phyloP scores from a whole-genome alignment of 176 grass and related monocot species.

The Musa beccarii region DNA sequence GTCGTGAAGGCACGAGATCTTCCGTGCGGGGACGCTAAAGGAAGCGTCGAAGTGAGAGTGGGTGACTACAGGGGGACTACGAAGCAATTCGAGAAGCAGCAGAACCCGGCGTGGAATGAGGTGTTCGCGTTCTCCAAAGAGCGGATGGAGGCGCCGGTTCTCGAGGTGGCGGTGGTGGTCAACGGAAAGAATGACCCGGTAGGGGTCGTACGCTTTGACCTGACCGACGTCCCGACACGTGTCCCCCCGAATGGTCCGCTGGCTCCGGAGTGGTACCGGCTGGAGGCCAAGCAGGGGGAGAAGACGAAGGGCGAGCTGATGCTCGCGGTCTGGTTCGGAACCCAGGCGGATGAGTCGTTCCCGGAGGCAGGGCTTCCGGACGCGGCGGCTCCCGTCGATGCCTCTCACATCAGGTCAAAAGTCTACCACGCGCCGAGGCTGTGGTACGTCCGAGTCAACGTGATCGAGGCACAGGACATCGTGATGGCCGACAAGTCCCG shows the following conservation, averaged over 20 bases:
- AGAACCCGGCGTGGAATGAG: slow-evolving; percentile 87
- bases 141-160: slow-evolving; percentile 69
- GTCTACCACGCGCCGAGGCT: slow-evolving; percentile 95
- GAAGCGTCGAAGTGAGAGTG: slow-evolving; percentile 85
- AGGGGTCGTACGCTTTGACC: slow-evolving; percentile 73
- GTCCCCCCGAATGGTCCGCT: slow-evolving; percentile 91
- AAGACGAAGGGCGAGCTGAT: slow-evolving; percentile 85
- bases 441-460: slow-evolving; percentile 85
- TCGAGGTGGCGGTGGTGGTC: slow-evolving; percentile 84
- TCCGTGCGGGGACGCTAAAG: slow-evolving; percentile 70
- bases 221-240: slow-evolving; percentile 79
- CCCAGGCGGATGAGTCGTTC: slow-evolving; percentile 94
- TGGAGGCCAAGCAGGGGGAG: slow-evolving; percentile 61
- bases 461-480: slow-evolving; percentile 94
- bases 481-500: slow-evolving; percentile 67
- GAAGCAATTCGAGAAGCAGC: slow-evolving; percentile 86
- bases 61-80: slow-evolving; percentile 89
- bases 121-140: slow-evolving; percentile 98
- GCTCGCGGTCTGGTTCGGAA: slow-evolving; percentile 99
- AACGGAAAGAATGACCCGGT: slow-evolving; percentile 96
- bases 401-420: slow-evolving; percentile 81
- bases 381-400: slow-evolving; percentile 37
- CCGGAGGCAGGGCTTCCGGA: slow-evolving; percentile 94
- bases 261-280: slow-evolving; percentile 93
- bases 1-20: slow-evolving; percentile 94